A percentile compares a stretch with the other conserved stretches of the same genome.
phyloP scores from a whole-genome alignment of 805 yeast genomes.

The Clavispora fructus region DNA sequence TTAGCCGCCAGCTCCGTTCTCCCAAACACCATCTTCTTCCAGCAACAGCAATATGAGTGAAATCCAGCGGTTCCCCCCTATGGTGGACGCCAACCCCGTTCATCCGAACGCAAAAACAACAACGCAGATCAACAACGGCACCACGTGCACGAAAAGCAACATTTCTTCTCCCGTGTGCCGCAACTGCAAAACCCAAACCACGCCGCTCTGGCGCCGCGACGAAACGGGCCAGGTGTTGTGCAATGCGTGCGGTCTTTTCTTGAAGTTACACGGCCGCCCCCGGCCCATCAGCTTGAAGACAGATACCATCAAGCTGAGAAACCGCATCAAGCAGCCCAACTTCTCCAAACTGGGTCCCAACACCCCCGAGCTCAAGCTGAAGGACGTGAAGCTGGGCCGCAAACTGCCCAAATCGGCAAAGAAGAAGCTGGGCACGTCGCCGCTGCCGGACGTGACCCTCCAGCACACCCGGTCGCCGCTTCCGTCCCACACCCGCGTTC shows the following conservation, averaged over 20 bases:
- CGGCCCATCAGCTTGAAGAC: conserved; percentile 89
- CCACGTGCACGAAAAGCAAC: conserved; percentile 60
- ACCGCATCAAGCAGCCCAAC: conserved; percentile 62
- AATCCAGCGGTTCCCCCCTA: conserved; percentile 15
- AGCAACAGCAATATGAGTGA: conserved; percentile 10
- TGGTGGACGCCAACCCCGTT: conserved; percentile 27
- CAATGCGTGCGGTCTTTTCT: conserved; percentile 92
- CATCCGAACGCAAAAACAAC: conserved; percentile 65
- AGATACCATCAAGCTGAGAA: conserved; percentile 87
- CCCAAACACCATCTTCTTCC: no score
- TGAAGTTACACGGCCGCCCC: conserved; percentile 87
- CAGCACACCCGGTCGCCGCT: conserved; percentile 11
- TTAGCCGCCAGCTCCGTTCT: neutral
- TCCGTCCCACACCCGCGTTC: conserved; percentile 7
- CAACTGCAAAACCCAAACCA: conserved; percentile 87
- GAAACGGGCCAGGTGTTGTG: conserved; percentile 84
- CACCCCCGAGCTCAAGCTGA: conserved; percentile 53
- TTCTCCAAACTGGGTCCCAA: conserved; percentile 42
- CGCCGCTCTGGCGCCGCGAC: conserved; percentile 94
- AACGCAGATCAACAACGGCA: conserved; percentile 52
- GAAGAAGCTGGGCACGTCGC: conserved; percentile 8
- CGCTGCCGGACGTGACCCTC: neutral
- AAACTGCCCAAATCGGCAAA: conserved; percentile 20
- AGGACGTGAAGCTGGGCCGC: conserved; percentile 29
- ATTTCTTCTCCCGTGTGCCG: conserved; percentile 71